These are phyloP conservation scores for Mycena epipterygia DNA, from an alignment of 768 basidiomycete species.

Conservation along the genomic window DNA sequence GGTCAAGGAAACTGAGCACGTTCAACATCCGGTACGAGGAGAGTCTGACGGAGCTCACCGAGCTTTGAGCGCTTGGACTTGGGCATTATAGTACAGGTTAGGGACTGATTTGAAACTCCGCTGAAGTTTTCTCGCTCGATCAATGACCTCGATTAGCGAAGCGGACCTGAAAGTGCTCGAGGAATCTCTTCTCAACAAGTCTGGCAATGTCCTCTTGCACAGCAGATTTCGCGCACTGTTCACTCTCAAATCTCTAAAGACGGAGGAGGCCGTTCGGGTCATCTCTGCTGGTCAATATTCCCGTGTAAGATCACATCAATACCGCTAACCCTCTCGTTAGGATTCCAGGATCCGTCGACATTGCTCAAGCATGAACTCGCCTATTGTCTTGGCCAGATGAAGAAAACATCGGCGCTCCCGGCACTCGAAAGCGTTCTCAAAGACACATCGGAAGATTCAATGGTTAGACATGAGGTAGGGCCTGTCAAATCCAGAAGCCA, in stretches of 20 bases:
- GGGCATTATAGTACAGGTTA: conserved; percentile 72
- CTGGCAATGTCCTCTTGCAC: conserved; percentile 82
- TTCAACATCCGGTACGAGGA: conserved; percentile 27
- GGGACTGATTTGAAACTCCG: conserved; percentile 63
- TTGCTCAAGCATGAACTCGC: conserved; percentile 97
- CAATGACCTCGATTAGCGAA: conserved; percentile 46
- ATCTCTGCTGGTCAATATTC: conserved; percentile 80
- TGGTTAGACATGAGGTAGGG: conserved; percentile 96
- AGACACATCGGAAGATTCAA: conserved; percentile 82
- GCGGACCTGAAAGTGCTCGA: conserved; percentile 78
- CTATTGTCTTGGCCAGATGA: conserved; percentile 96
- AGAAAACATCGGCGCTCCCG: conserved; percentile 78
- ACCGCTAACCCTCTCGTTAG: conserved; percentile 54
- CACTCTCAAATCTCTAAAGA: conserved; percentile 87
- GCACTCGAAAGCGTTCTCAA: conserved; percentile 83
- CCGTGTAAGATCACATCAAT: neutral
- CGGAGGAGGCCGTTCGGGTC: conserved; percentile 83
- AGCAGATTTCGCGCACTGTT: conserved; percentile 93
- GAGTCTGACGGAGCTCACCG: conserved; percentile 63
- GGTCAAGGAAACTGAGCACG: conserved; percentile 83
- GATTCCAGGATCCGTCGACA: conserved; percentile 88
- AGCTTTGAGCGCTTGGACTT: conserved; percentile 91
- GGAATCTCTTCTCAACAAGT: conserved; percentile 81
- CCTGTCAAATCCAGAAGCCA: neutral
- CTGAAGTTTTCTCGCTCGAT: conserved; percentile 49